phyloP scores from a whole-genome alignment of 805 yeast genomes.

The Maudiozyma serrabonitensis region DNA sequence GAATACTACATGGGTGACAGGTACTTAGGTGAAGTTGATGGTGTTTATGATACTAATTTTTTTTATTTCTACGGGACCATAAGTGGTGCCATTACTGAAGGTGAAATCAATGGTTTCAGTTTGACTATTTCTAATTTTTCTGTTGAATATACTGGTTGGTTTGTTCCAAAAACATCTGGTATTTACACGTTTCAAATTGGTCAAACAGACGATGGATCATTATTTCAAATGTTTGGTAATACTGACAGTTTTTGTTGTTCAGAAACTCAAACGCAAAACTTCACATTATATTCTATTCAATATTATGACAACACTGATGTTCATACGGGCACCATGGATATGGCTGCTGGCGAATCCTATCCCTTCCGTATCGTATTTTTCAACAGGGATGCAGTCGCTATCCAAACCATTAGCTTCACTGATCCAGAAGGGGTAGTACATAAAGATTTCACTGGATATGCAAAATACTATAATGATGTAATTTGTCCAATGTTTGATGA shows the following conservation, averaged over 20 bases:
- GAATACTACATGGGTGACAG: background rate
- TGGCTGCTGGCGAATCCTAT: background rate
- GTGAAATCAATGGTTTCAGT: background rate
- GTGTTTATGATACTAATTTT: background rate
- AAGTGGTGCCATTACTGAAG: background rate
- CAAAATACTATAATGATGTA: background rate
- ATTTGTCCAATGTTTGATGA: background rate
- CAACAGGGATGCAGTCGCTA: background rate
- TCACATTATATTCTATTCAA: background rate
- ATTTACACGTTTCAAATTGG: background rate
- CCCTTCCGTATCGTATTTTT: background rate
- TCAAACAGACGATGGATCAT: background rate
- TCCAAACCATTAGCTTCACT: background rate
- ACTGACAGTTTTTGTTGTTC: background rate
- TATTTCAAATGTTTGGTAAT: background rate
- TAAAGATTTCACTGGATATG: background rate
- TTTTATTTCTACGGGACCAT: background rate
- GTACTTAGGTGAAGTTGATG: background rate
- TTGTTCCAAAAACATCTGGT: background rate
- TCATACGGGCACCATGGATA: background rate
- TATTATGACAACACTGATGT: background rate
- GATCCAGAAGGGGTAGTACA: background rate
- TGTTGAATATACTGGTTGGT: background rate
- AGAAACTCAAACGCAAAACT: background rate
- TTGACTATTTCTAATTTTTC: background rate